Percentiles rank a stretch among this genome's conserved stretches.
These are phyloP conservation scores for Asterophora lycoperdoides DNA, from an alignment of 768 basidiomycete species.

Conservation along the genomic window DNA sequence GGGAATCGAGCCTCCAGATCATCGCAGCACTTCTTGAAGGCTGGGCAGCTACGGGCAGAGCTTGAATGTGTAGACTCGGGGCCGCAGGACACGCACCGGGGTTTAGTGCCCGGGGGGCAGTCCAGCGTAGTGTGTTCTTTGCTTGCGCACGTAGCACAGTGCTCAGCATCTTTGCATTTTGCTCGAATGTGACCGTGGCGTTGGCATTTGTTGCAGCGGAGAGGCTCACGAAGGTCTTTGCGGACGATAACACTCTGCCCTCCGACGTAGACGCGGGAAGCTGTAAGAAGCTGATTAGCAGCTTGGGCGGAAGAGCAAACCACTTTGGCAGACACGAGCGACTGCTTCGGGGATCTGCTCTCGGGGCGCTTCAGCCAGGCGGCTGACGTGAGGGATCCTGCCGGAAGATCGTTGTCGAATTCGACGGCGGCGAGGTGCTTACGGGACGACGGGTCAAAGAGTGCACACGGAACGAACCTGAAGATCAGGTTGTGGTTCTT, in stretches of 20 bases:
- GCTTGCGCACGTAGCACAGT: too few relatives aligned
- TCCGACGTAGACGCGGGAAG: background rate
- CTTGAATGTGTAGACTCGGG: too few relatives aligned
- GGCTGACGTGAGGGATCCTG: background rate
- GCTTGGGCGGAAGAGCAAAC: background rate
- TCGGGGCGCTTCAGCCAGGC: background rate
- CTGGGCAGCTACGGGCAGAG: too few relatives aligned
- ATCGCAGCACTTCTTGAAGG: too few relatives aligned
- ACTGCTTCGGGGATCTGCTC: background rate
- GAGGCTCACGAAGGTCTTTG: constrained; percentile 4
- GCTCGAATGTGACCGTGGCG: background rate
- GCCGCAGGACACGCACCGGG: too few relatives aligned
- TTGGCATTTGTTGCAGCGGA: constrained; percentile 6
- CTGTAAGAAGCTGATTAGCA: background rate
- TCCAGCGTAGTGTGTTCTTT: too few relatives aligned
- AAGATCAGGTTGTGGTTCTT: background rate
- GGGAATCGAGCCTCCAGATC: too few relatives aligned
- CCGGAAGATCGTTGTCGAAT: background rate
- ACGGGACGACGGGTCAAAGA: background rate
- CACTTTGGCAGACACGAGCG: background rate
- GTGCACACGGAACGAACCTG: background rate
- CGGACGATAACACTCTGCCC: background rate
- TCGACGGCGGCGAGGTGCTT: background rate
- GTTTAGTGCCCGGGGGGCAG: too few relatives aligned
- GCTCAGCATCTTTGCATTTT: too few relatives aligned